Percentiles rank a stretch among this genome's conserved stretches.
Conservation (phyloP, 176 grass and related monocot species). For the Avena atlantica region DNA sequence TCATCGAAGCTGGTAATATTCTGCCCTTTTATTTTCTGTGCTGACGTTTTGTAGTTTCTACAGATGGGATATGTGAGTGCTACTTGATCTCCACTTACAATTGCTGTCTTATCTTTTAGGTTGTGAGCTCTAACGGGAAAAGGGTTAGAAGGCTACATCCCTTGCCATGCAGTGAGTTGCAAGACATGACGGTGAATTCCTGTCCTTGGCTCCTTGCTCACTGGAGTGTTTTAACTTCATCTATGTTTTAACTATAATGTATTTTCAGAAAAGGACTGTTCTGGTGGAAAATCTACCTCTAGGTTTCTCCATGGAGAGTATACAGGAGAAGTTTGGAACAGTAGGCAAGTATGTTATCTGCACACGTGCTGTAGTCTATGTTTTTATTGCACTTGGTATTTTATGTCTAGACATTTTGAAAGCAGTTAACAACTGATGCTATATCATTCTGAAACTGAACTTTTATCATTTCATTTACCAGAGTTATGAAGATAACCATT, state of each 20-base stretch:
- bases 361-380: background rate
- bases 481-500: conserved; percentile 75
- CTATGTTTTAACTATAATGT: conserved; percentile 27
- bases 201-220: background rate
- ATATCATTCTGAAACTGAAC: conserved; percentile 22
- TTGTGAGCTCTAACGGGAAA: conserved; percentile 83
- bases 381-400: conserved; percentile 13
- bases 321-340: conserved; percentile 65
- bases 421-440: conserved; percentile 1
- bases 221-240: conserved; percentile 28
- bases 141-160: conserved; percentile 70
- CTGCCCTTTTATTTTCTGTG: conserved; percentile 7
- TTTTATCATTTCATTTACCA: conserved; percentile 48
- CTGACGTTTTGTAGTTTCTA: background rate
- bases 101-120: conserved; percentile 47
- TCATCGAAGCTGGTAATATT: conserved; percentile 79
- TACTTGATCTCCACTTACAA: conserved; percentile 24
- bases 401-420: conserved; percentile 12
- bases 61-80: background rate
- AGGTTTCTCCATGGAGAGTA: conserved; percentile 66
- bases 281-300: conserved; percentile 86
- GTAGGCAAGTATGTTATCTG: conserved; percentile 73
- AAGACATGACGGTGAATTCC: conserved; percentile 58
- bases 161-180: conserved; percentile 51
- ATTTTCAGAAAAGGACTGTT: conserved; percentile 67